Percentiles rank a stretch among this genome's conserved stretches.
phyloP scores from a whole-genome alignment of 495 filamentous ascomycete genomes.

The Penicillium subrubescens region DNA sequence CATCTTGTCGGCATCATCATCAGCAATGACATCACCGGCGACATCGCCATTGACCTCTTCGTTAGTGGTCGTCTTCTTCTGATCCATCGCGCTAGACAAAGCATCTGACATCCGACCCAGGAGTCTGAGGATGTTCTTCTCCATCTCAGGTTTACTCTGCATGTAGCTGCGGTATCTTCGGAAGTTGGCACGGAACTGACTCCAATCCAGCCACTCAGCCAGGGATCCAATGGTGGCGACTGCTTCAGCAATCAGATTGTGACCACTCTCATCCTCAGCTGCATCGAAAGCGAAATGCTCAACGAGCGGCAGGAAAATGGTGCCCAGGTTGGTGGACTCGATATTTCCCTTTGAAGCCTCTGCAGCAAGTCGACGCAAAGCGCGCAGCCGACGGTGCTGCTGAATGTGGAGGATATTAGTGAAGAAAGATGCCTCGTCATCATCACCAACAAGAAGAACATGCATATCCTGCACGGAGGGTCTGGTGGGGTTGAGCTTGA shows the following conservation, averaged over 20 bases:
- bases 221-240: conserved; percentile 73
- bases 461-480: conserved; percentile 72
- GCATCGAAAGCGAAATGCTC: conserved; percentile 91
- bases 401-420: conserved; percentile 90
- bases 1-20: conserved; percentile 33
- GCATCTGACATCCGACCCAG: conserved; percentile 80
- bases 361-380: conserved; percentile 71
- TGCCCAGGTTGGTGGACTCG: conserved; percentile 72
- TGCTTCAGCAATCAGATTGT: conserved; percentile 83
- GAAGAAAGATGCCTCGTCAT: conserved; percentile 93
- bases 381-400: conserved; percentile 81
- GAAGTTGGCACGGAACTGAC: conserved; percentile 82
- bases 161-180: conserved; percentile 79
- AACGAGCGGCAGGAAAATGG: conserved; percentile 86
- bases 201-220: conserved; percentile 80
- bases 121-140: conserved; percentile 83
- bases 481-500: conserved; percentile 70
- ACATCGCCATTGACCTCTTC: conserved; percentile 44
- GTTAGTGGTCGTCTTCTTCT: conserved; percentile 27
- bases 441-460: conserved; percentile 69
- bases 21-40: conserved; percentile 11
- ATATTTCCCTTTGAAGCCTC: conserved; percentile 64
- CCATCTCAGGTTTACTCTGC: conserved; percentile 75
- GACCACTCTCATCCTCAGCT: conserved; percentile 72
- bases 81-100: conserved; percentile 55